Conservation (phyloP, 2,329 filamentous ascomycete species). For the Penicillium sclerotiorum region DNA sequence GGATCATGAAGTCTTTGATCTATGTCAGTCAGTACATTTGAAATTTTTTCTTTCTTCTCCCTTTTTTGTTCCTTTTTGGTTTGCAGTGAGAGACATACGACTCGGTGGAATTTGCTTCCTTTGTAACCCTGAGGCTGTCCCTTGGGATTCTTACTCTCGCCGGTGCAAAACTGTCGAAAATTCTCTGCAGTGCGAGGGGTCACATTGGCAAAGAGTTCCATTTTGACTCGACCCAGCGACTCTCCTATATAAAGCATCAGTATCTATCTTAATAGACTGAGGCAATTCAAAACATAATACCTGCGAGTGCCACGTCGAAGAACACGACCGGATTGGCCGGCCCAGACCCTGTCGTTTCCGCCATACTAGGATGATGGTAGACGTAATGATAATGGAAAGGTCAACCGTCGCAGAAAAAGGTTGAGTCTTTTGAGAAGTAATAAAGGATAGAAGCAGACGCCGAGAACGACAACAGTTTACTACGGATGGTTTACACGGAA, state of each 20-base stretch:
- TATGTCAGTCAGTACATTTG: constrained; percentile 38
- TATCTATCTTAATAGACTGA: background rate
- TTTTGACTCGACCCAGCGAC: constrained; percentile 81
- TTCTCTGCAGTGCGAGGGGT: constrained; percentile 92
- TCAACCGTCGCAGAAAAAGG: background rate
- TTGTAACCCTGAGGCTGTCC: constrained; percentile 91
- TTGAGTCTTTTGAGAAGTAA: background rate
- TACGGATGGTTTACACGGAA: too few relatives aligned
- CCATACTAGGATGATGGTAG: constrained; percentile 7
- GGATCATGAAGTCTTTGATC: constrained; percentile 97
- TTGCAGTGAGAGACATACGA: constrained; percentile 59
- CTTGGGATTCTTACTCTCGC: constrained; percentile 77
- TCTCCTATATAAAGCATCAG: constrained; percentile 63
- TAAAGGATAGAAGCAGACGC: background rate
- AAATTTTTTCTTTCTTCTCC: too few relatives aligned
- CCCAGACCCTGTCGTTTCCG: constrained; percentile 9
- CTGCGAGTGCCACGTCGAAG: constrained; percentile 52
- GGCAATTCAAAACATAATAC: constrained; percentile 32
- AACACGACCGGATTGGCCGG: constrained; percentile 50
- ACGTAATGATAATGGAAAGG: background rate
- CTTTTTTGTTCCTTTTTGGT: background rate
- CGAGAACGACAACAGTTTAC: background rate
- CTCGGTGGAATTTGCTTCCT: constrained; percentile 88
- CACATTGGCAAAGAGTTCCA: constrained; percentile 84
- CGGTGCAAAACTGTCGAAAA: constrained; percentile 95